Evolutionary conservation across 2,329 filamentous ascomycete genomes (phyloP).

Genomic region (Pseudocercospora macadamiae): DNA sequence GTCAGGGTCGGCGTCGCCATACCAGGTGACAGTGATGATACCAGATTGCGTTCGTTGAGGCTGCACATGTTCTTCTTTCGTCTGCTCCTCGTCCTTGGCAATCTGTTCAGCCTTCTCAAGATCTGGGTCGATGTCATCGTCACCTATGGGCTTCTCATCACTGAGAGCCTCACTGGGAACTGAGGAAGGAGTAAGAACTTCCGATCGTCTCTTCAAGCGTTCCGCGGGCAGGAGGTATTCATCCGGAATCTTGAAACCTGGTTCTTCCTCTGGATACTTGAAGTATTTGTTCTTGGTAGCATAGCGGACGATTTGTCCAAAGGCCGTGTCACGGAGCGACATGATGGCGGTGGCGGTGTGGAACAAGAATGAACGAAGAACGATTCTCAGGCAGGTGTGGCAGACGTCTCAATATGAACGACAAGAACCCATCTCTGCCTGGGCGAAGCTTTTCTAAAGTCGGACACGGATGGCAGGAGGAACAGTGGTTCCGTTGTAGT

Average conservation of each 20-base stretch:
- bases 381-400: not conserved
- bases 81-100: not conserved
- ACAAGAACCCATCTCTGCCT: not conserved
- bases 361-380: not conserved
- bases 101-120: not conserved
- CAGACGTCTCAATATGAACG: no score
- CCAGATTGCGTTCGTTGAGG: not conserved
- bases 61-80: not conserved
- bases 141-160: not conserved
- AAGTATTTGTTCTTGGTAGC: not conserved
- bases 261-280: conserved; percentile 13
- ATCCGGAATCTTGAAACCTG: conserved; percentile 7
- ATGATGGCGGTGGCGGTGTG: not conserved
- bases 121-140: not conserved
- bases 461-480: not conserved
- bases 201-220: not conserved
- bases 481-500: not conserved
- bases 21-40: conserved; percentile 37
- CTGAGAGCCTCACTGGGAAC: not conserved
- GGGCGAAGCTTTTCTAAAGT: not conserved
- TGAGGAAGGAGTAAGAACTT: not conserved
- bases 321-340: conserved; percentile 7
- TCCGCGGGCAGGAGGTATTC: not conserved
- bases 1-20: conserved; percentile 38
- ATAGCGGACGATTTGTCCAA: conserved; percentile 7